Evolutionary conservation across 257 asterid species (phyloP), one percentile per base, ranked within the genome.

Genomic region (Linaria vulgaris): DNA sequence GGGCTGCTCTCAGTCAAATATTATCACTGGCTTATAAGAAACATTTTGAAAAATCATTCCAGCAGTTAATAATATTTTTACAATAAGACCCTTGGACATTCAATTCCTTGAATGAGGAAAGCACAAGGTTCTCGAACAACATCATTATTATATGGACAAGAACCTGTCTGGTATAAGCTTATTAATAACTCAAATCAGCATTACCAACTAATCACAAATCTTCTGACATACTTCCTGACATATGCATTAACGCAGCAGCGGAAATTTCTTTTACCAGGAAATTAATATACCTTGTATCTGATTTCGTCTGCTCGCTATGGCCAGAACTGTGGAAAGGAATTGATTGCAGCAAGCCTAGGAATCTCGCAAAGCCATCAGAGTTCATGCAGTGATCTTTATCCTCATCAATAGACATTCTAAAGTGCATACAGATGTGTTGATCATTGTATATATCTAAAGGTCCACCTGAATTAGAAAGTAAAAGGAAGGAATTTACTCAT

Each of bases 271-370:
- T 52, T 30, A 62, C 30, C 49, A 20, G 56, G 62, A 63, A 76
- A n/a, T 52, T 39, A 52, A 67, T 53, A 68, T 68, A 92, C 99
- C 97, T 87, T 63, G 97, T 82, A 56, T 81, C 85, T 15, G 77
- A 70, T 23, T 78, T 71, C 58, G 68, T 72, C 48, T 84, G 85
- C 72, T 94, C 96, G 67, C 75, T 83, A 52, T 78, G 78, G 69
- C 85, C 83, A 71, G 86, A 44, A 82, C 63, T 80, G 71, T 83
- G 87, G 45, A 90, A 79, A 55, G 99, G 99, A 60, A 94, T 79
- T 50, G 97, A 89, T 70, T 84, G 94, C 63, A 94, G 88, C 76
- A 94, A 79, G 49, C 96, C 95, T 58, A 94, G 83, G 69, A 94
- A 94, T 73, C 91, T 89, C 11, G 95, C 78, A 82, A 94, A 94